phyloP scores from a whole-genome alignment of 441 rosid genomes.

The Croton setiger region DNA sequence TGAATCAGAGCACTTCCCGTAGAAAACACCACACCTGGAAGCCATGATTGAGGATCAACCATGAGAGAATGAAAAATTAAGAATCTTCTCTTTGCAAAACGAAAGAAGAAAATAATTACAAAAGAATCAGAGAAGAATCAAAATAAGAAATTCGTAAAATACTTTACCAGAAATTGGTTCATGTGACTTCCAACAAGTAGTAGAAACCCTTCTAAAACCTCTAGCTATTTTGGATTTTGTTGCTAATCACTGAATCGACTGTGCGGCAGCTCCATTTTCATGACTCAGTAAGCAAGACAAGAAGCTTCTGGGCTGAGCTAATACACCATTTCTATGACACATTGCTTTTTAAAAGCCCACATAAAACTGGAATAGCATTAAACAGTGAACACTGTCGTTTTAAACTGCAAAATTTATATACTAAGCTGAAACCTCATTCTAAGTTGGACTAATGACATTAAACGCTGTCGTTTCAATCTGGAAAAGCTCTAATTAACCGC shows the following conservation, averaged over 20 bases:
- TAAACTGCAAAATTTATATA: too few relatives aligned
- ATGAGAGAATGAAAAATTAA: conserved; percentile 16
- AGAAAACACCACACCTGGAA: conserved; percentile 41
- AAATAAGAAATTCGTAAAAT: background rate
- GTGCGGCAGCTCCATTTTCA: too few relatives aligned
- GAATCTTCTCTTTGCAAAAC: conserved; percentile 39
- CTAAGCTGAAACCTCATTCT: too few relatives aligned
- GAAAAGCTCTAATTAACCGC: too few relatives aligned
- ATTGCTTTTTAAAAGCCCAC: too few relatives aligned
- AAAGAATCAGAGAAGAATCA: too few relatives aligned
- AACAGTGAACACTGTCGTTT: too few relatives aligned
- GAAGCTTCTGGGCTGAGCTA: background rate
- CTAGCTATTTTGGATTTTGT: background rate
- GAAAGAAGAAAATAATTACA: too few relatives aligned
- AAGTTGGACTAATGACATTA: too few relatives aligned
- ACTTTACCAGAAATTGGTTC: conserved; percentile 31
- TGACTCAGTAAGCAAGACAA: background rate
- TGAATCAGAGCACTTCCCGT: conserved; percentile 24
- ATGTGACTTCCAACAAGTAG: conserved; percentile 10
- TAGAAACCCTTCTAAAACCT: conserved; percentile 12
- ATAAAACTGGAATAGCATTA: too few relatives aligned
- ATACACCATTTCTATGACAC: too few relatives aligned
- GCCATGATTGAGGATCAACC: conserved; percentile 31
- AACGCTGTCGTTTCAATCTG: too few relatives aligned
- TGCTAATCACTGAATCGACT: background rate